phyloP scores from a whole-genome alignment of 495 filamentous ascomycete species.

The Lepraria neglecta region DNA sequence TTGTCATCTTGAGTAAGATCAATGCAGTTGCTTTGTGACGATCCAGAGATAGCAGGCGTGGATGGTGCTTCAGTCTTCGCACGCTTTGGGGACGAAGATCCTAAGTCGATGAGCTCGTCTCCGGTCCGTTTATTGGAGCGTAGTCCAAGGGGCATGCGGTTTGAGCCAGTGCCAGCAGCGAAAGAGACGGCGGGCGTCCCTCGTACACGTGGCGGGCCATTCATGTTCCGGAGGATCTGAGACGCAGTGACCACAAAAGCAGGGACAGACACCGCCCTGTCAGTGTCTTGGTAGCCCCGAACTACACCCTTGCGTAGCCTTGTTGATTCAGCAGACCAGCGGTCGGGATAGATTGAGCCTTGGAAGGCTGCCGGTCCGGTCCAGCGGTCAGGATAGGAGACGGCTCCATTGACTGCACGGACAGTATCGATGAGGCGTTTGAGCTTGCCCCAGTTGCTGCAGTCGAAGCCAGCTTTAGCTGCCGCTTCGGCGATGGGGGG shows the following conservation, averaged over 20 bases:
- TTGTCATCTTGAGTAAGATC: slow-evolving; percentile 17
- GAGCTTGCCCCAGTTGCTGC: slow-evolving; percentile 18
- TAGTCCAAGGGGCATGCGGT: background rate
- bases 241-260: slow-evolving; percentile 9
- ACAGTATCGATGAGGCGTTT: slow-evolving; percentile 18
- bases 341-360: slow-evolving; percentile 16
- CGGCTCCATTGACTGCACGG: background rate
- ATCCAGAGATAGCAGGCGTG: background rate
- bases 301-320: slow-evolving; percentile 3
- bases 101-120: background rate
- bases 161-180: background rate
- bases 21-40: slow-evolving; percentile 2
- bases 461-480: slow-evolving; percentile 24
- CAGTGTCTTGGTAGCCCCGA: slow-evolving; percentile 3
- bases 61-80: slow-evolving; percentile 5
- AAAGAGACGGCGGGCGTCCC: background rate
- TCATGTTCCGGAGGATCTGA: slow-evolving; percentile 2
- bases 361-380: slow-evolving; percentile 17
- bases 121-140: slow-evolving; percentile 4
- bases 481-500: slow-evolving; percentile 25
- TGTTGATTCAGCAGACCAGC: slow-evolving; percentile 6
- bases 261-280: slow-evolving; percentile 3
- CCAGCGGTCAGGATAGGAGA: slow-evolving; percentile 22
- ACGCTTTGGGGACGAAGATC: slow-evolving; percentile 7
- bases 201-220: background rate